Base-by-base conservation (phyloP, 805 yeast genomes). In the Torulaspora maleeae region DNA sequence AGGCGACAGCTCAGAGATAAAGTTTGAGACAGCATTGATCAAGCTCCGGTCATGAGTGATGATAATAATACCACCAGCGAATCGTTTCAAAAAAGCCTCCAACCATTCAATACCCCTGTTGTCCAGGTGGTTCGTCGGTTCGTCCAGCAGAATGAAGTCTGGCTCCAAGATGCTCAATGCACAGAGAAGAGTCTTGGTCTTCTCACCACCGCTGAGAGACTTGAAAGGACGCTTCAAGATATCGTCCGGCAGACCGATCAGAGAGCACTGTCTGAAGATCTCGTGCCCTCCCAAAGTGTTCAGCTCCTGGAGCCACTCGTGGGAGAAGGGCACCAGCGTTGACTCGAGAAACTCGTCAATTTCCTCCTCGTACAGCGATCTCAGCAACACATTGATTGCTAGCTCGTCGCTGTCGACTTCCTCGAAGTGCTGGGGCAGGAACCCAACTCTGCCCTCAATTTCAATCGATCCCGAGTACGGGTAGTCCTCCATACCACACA, bases 401-500 rank as follows among this genome's bases (percentile, higher is more conserved):
- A 47, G 38, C 27, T 33, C 35, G 27, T 49, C 28, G 32, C 49
- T 49, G 34, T 49, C 51, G 16, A 49, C 53, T 40, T 49, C 51
- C 36, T 49, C 53, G 34, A 49, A 49, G 27, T 47, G 53, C 36
- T 49, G 53, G 32, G 53, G 53, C 33, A 49, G 38, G 29, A 49
- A 49, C n/a, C 51, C 51, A 20, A 49, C 36, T 24, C 49, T 49
- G 22, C 53, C 53, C 37, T 49, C 53, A 30, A 49, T 28, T 10
- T 49, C 46, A 32, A 49, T 41, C 19, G 53, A 43, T 41, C 53
- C 53, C 8, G 53, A 49, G 41, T 47, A 49, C 17, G 50, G 49
- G 25, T 44, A 40, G 19, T 47, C 43, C 30, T 41, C 53, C 16
- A 41, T 75, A 10, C 66, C 76, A 15, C 75, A 71, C 57, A 73